Evolutionary conservation across 2,329 filamentous ascomycete species (phyloP), one percentile per base, ranked within the genome.

Genomic region (Colletotrichum coccodes): DNA sequence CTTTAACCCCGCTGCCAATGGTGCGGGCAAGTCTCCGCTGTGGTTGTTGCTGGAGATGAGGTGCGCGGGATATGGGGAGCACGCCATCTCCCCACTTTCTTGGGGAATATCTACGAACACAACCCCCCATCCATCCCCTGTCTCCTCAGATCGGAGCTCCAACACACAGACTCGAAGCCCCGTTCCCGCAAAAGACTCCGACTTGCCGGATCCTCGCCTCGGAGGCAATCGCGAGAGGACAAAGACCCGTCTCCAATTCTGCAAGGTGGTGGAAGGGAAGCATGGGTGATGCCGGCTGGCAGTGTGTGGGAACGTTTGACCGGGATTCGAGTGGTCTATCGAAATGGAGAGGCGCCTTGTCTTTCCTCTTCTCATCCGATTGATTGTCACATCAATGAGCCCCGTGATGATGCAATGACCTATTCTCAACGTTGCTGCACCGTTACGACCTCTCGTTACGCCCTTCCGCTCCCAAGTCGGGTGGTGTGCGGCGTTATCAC

Each of bases 61-160:
- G 53, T 62, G 57, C 44, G 46, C 42, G 46, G 32, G 56, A 40
- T 14, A 36, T 49, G 65, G 60, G 38, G 60, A 71, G 70, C 70
- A 71, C 70, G 70, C 70, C 56, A 71, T 71, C 47, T 67, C 60
- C 60, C 68, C 70, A 70, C 64, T 70, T 64, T 61, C 59, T 71
- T 71, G 70, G 54, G 44, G 70, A 60, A 71, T 71, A 36, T 8
- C 42, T 34, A 42, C 21, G 14, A 40, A 34, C 36, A 30, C 52
- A 8, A 42, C 28, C 61, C 38, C 28, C 38, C 49, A 21, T n/a
- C 47, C 32, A 14, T 34, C 23, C 40, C 42, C 12, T 26, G n/a
- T 18, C 40, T 69, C 61, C 49, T 60, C 56, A 54, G 28, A 65
- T 44, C 61, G 61, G 61, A 56, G 54, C 60, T 56, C 61, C 61